Percentiles rank a stretch among this genome's conserved stretches.
Conservation (phyloP, 768 basidiomycete species). For the Asterophora parasitica region DNA sequence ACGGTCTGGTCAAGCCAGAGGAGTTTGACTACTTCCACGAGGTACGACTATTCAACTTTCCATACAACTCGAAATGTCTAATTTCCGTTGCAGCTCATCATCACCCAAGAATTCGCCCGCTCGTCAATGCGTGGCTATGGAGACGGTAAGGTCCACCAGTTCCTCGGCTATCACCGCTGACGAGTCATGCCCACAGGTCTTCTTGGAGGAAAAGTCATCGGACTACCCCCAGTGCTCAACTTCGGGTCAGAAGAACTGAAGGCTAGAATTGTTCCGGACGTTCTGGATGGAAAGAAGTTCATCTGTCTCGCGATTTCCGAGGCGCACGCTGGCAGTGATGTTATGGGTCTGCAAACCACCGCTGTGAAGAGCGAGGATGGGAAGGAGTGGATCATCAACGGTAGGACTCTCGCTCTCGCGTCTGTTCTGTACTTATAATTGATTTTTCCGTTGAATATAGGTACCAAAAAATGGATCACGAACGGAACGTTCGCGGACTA, state of each 20-base stretch:
- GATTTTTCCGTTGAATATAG: slow-evolving; percentile 9
- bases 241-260: slow-evolving; percentile 68
- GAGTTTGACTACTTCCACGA: slow-evolving; percentile 92
- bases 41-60: slow-evolving; percentile 24
- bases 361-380: slow-evolving; percentile 80
- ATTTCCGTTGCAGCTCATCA: slow-evolving; percentile 48
- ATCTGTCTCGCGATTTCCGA: slow-evolving; percentile 88
- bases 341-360: slow-evolving; percentile 71
- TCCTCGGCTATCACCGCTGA: slow-evolving; percentile 15
- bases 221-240: slow-evolving; percentile 86
- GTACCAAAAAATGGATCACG: slow-evolving; percentile 86
- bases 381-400: slow-evolving; percentile 80
- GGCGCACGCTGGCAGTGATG: slow-evolving; percentile 84
- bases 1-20: slow-evolving; percentile 78
- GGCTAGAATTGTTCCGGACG: slow-evolving; percentile 57
- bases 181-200: slow-evolving; percentile 38
- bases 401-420: slow-evolving; percentile 17
- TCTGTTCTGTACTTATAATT: background rate
- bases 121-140: slow-evolving; percentile 75
- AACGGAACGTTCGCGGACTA: slow-evolving; percentile 61
- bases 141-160: slow-evolving; percentile 48
- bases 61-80: slow-evolving; percentile 2
- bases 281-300: slow-evolving; percentile 73
- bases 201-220: slow-evolving; percentile 77
- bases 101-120: slow-evolving; percentile 79